phyloP scores from a whole-genome alignment of 2,329 filamentous ascomycete genomes.

The Meredithiella fracta region DNA sequence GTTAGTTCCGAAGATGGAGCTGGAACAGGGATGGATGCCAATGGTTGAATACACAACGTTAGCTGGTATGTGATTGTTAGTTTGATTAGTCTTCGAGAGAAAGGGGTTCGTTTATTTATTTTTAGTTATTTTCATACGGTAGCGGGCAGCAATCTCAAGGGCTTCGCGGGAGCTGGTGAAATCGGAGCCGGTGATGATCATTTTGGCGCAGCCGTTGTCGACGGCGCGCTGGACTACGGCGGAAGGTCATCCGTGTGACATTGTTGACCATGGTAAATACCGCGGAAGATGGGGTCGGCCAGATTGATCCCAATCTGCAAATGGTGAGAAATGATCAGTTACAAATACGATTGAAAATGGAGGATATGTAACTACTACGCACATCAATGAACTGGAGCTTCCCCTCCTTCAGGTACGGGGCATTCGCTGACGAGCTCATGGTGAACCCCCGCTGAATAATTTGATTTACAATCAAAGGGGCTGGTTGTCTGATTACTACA shows the following conservation, averaged over 20 bases:
- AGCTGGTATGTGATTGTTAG: constrained; percentile 31
- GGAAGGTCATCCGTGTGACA: constrained; percentile 56
- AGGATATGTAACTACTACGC: constrained; percentile 18
- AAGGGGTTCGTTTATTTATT: too few species aligned
- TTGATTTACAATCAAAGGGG: constrained; percentile 1
- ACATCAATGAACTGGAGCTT: constrained; percentile 46
- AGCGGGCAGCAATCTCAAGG: constrained; percentile 52
- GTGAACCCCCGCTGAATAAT: neutral
- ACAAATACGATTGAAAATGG: neutral
- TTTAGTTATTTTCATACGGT: constrained; percentile 35
- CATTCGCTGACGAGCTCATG: neutral
- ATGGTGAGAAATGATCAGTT: neutral
- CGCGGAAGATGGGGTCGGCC: constrained; percentile 77
- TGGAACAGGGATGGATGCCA: constrained; percentile 84
- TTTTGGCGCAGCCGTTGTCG: constrained; percentile 66
- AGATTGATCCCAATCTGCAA: constrained; percentile 80
- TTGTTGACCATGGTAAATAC: constrained; percentile 66
- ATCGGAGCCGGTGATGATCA: constrained; percentile 88
- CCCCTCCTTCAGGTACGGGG: constrained; percentile 6
- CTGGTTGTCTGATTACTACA: neutral
- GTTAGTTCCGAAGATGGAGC: constrained; percentile 53
- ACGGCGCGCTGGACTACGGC: constrained; percentile 65
- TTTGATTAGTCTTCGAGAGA: neutral
- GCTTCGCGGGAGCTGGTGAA: constrained; percentile 62
- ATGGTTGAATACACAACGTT: constrained; percentile 76